Conservation (phyloP, 2,329 filamentous ascomycete species). For the Alternaria brassicicola region DNA sequence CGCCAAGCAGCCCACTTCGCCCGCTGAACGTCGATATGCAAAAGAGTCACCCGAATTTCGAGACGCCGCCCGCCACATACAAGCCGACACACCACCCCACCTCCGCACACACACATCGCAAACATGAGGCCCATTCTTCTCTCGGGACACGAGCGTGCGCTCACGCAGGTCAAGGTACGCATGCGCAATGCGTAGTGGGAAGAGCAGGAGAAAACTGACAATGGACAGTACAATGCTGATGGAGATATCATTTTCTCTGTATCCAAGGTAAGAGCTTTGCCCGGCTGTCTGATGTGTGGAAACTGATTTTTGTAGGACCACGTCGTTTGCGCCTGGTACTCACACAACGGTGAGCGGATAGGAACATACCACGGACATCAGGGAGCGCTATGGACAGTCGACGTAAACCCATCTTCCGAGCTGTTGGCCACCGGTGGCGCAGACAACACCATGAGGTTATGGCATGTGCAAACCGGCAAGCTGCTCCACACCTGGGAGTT, state of each 20-base stretch:
- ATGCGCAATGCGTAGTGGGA: background rate
- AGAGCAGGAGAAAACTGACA: slow-evolving; percentile 1
- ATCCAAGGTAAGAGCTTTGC: slow-evolving; percentile 7
- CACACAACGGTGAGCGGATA: slow-evolving; percentile 96
- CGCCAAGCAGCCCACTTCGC: slow-evolving; percentile 36
- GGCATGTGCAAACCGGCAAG: slow-evolving; percentile 92
- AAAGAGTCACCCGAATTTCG: slow-evolving; percentile 39
- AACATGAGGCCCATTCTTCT: slow-evolving; percentile 94
- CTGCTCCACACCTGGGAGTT: slow-evolving; percentile 98
- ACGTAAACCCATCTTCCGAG: slow-evolving; percentile 89
- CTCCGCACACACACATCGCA: slow-evolving; percentile 26
- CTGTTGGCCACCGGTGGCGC: slow-evolving; percentile 94
- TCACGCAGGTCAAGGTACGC: slow-evolving; percentile 79
- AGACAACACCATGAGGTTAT: slow-evolving; percentile 97
- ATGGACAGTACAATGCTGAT: slow-evolving; percentile 68
- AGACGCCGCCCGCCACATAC: slow-evolving; percentile 29
- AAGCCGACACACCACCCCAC: slow-evolving; percentile 24
- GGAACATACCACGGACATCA: slow-evolving; percentile 95
- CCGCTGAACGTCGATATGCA: slow-evolving; percentile 37
- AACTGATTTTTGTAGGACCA: slow-evolving; percentile 64
- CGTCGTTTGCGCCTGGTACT: slow-evolving; percentile 94
- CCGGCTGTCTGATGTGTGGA: background rate
- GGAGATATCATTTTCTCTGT: slow-evolving; percentile 97
- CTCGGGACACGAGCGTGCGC: slow-evolving; percentile 93
- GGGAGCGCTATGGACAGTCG: slow-evolving; percentile 98